Conservation (phyloP, 768 basidiomycete genomes). For the Omphalotus guepiniiformis region DNA sequence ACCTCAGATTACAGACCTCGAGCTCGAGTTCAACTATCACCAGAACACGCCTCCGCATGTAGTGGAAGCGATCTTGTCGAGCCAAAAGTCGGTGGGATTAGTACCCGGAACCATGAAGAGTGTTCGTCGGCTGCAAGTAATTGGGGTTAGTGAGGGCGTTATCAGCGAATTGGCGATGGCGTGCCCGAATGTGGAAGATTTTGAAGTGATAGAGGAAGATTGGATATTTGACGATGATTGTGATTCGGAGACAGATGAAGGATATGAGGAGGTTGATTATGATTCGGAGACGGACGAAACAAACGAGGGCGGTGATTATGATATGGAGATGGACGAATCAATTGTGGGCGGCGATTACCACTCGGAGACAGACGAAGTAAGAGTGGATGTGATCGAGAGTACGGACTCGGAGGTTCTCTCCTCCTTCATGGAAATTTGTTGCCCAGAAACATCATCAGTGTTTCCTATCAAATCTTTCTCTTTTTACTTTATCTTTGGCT, state of each 20-base stretch:
- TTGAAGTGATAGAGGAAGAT: not conserved
- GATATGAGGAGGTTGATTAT: too few relatives aligned
- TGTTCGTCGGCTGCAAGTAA: not conserved
- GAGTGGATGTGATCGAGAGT: not conserved
- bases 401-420: too few relatives aligned
- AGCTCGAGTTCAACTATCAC: not conserved
- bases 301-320: too few relatives aligned
- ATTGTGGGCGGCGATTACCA: too few relatives aligned
- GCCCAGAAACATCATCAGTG: not conserved
- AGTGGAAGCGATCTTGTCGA: not conserved
- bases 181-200: not conserved
- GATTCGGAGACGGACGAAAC: too few relatives aligned
- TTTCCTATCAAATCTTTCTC: not conserved
- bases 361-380: too few relatives aligned
- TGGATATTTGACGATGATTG: not conserved
- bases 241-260: not conserved
- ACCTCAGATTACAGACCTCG: constrained; percentile 1
- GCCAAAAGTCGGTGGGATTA: not conserved
- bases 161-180: not conserved
- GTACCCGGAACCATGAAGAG: not conserved
- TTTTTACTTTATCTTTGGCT: constrained; percentile 1
- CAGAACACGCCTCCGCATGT: not conserved
- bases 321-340: too few relatives aligned
- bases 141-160: not conserved
- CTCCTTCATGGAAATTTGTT: not conserved